phyloP scores from a whole-genome alignment of 306 rosid genomes.

The Fragaria vesca region DNA sequence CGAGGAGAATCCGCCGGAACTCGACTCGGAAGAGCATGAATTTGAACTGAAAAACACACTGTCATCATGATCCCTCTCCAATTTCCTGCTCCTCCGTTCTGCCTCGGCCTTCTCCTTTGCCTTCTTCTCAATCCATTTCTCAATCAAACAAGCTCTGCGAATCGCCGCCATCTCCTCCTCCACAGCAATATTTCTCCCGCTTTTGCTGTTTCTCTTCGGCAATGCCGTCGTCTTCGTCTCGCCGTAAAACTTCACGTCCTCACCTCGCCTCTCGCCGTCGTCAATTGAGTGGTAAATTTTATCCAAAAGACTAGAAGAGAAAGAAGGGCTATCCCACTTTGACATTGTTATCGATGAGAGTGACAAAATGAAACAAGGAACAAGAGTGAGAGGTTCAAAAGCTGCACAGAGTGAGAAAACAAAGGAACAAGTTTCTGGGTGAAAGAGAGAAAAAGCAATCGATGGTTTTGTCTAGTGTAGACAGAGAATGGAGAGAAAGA shows the following conservation, averaged over 20 bases:
- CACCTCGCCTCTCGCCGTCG: conserved; percentile 37
- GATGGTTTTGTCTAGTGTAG: conserved; percentile 32
- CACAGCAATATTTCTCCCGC: conserved; percentile 12
- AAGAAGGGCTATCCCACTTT: conserved; percentile 41
- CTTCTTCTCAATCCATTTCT: conserved; percentile 58
- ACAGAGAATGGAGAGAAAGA: conserved; percentile 15
- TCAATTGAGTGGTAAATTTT: conserved; percentile 82
- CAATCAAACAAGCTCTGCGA: conserved; percentile 42
- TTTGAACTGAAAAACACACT: conserved; percentile 62
- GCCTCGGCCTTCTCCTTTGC: conserved; percentile 17
- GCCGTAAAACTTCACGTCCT: conserved; percentile 41
- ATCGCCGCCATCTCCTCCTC: conserved; percentile 27
- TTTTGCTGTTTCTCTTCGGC: conserved; percentile 44
- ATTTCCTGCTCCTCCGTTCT: conserved; percentile 21
- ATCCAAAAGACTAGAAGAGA: conserved; percentile 78
- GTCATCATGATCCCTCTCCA: conserved; percentile 37
- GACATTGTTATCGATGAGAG: conserved; percentile 38
- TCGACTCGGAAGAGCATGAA: conserved; percentile 82
- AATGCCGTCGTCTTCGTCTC: conserved; percentile 17
- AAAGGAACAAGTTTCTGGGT: conserved; percentile 1
- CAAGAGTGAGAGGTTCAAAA: conserved; percentile 23
- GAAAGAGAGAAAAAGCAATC: conserved; percentile 34
- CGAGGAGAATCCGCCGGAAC: conserved; percentile 74
- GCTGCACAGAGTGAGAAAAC: conserved; percentile 33
- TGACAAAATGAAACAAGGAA: conserved; percentile 17